A percentile compares a stretch with the other conserved stretches of the same genome.
phyloP scores from a whole-genome alignment of 2,329 filamentous ascomycete genomes.

The Falciphora oryzae region DNA sequence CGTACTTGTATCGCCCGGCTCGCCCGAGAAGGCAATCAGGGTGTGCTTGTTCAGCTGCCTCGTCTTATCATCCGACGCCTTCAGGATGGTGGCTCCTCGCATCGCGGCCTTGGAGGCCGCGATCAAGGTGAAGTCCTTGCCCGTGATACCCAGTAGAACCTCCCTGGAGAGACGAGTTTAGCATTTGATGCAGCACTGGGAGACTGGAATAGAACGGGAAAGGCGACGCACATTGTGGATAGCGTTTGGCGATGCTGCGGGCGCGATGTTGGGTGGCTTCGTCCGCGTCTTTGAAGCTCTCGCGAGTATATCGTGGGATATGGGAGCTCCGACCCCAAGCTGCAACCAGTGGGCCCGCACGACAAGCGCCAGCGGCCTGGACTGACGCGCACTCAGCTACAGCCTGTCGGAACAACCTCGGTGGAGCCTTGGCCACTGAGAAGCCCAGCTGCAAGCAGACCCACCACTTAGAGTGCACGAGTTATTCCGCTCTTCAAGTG shows the following conservation, averaged over 20 bases:
- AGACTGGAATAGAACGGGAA: background rate
- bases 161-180: constrained; percentile 56
- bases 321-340: background rate
- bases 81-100: constrained; percentile 94
- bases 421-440: constrained; percentile 13
- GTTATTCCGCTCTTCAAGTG: background rate
- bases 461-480: background rate
- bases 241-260: constrained; percentile 8
- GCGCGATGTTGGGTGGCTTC: constrained; percentile 10
- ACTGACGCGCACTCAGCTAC: constrained; percentile 36
- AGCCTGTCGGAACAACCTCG: constrained; percentile 27
- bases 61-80: constrained; percentile 95
- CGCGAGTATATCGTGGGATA: background rate
- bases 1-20: constrained; percentile 66
- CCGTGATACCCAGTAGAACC: constrained; percentile 94
- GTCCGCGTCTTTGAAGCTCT: background rate
- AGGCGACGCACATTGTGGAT: constrained; percentile 23
- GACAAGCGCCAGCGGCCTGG: too few species aligned
- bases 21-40: constrained; percentile 89
- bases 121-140: constrained; percentile 98
- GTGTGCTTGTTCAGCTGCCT: constrained; percentile 88
- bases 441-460: background rate
- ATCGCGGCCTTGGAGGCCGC: constrained; percentile 97
- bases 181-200: background rate
- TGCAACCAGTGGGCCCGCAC: background rate